phyloP scores from a whole-genome alignment of 192 early-diverging fungal genomes.

The Thoreauomyces humboldtii region DNA sequence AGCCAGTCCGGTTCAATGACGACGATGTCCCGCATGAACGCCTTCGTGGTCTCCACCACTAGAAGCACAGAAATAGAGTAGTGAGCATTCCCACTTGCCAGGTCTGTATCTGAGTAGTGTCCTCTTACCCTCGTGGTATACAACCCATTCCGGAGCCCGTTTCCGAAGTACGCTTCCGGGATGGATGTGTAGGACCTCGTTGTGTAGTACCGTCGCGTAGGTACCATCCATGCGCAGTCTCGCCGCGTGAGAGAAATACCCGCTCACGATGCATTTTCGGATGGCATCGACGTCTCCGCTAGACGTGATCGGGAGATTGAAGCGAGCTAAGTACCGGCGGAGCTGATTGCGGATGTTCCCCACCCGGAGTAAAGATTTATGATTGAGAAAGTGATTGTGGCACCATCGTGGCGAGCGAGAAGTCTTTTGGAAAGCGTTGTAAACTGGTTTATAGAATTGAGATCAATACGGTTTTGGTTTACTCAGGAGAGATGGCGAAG shows the following conservation, averaged over 20 bases:
- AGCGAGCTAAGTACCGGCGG: slow-evolving; percentile 52
- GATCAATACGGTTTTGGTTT: not conserved
- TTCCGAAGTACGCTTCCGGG: slow-evolving; percentile 46
- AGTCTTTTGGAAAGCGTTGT: slow-evolving; percentile 49
- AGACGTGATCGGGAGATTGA: slow-evolving; percentile 32
- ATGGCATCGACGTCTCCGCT: slow-evolving; percentile 47
- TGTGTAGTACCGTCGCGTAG: slow-evolving; percentile 63
- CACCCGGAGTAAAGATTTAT: slow-evolving; percentile 53
- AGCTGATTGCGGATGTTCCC: slow-evolving; percentile 38
- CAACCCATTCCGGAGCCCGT: slow-evolving; percentile 48
- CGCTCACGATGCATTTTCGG: slow-evolving; percentile 67
- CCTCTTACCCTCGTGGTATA: slow-evolving; percentile 48
- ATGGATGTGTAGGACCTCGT: slow-evolving; percentile 47
- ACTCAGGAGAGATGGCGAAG: not conserved
- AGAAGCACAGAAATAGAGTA: not conserved
- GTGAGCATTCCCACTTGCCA: no score
- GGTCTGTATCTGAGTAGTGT: no score
- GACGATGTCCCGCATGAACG: slow-evolving; percentile 43
- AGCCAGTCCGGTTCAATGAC: slow-evolving; percentile 54
- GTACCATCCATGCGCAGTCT: slow-evolving; percentile 64
- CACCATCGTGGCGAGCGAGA: slow-evolving; percentile 45
- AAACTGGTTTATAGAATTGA: slow-evolving; percentile 31
- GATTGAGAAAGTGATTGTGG: slow-evolving; percentile 58
- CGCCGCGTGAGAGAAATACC: slow-evolving; percentile 77
- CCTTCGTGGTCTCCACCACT: slow-evolving; percentile 50